Conservation (phyloP, 306 rosid genomes). For the Inga leiocalycina region DNA sequence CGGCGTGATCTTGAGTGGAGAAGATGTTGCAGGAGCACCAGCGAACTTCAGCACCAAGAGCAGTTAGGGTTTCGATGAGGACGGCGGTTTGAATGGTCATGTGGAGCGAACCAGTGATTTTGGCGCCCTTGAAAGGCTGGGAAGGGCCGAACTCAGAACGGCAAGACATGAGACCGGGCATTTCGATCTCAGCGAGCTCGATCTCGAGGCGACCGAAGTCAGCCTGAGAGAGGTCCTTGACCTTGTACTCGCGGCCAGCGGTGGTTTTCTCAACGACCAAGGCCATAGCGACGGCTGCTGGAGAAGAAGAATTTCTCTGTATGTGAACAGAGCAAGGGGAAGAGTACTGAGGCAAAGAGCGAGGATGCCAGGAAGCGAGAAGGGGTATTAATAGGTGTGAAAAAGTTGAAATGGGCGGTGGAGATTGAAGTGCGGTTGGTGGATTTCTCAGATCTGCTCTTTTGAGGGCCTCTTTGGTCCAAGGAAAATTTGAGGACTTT, state of each 20-base stretch:
- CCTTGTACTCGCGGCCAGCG: conserved; percentile 89
- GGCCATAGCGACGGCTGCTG: conserved; percentile 46
- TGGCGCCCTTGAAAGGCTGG: conserved; percentile 83
- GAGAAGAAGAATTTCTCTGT: neutral
- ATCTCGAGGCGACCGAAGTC: conserved; percentile 89
- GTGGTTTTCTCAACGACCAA: conserved; percentile 77
- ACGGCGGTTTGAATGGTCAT: conserved; percentile 98
- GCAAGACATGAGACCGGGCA: conserved; percentile 83
- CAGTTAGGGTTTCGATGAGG: conserved; percentile 90
- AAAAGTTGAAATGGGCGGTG: conserved; percentile 39
- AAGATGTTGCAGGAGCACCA: conserved; percentile 98
- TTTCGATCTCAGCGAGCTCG: conserved; percentile 93
- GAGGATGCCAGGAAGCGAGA: neutral
- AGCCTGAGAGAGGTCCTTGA: conserved; percentile 87
- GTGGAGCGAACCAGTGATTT: conserved; percentile 94
- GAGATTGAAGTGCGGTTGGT: conserved; percentile 17
- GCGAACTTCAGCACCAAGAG: conserved; percentile 95
- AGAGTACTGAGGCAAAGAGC: neutral
- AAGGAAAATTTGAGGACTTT: no score
- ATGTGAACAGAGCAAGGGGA: neutral
- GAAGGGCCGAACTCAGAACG: conserved; percentile 71
- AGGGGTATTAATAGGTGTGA: conserved; percentile 46
- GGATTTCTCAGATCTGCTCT: neutral
- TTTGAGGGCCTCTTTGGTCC: no score
- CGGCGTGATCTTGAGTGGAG: conserved; percentile 98